Evolutionary conservation across 805 yeast species (phyloP).

Genomic region (Suhomyces vadensis): DNA sequence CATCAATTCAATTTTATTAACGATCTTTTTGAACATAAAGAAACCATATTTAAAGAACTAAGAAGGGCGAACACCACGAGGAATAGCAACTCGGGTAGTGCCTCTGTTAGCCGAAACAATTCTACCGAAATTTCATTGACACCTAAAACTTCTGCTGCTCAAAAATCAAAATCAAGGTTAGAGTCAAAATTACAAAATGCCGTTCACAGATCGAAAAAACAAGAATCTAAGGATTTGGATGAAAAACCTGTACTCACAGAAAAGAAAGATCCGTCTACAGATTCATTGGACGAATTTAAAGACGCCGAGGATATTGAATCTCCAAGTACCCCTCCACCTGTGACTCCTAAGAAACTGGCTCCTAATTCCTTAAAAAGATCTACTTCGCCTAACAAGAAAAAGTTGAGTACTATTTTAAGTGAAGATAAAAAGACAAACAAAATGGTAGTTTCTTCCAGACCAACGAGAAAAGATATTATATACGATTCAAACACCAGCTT

Average conservation of each 20-base stretch:
- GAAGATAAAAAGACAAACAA: conserved; percentile 11
- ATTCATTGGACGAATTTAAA: neutral
- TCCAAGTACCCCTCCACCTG: conserved; percentile 21
- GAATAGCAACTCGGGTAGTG: conserved; percentile 6
- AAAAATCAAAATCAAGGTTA: conserved; percentile 26
- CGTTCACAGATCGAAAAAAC: conserved; percentile 18
- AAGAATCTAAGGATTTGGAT: conserved; percentile 1
- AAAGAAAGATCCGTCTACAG: conserved; percentile 3
- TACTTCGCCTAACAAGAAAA: conserved; percentile 41
- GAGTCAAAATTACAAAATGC: conserved; percentile 30
- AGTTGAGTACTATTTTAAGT: conserved; percentile 20
- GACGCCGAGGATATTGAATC: neutral
- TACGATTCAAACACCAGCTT: conserved; percentile 12
- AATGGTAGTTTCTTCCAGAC: conserved; percentile 26
- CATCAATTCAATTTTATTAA: conserved; percentile 58
- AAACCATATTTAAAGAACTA: conserved; percentile 64
- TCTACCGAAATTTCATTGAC: neutral
- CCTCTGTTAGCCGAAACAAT: conserved; percentile 7
- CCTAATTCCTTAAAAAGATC: conserved; percentile 33
- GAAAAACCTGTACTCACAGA: neutral
- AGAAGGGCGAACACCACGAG: conserved; percentile 36
- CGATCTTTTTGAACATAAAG: conserved; percentile 63
- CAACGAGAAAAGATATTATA: conserved; percentile 28
- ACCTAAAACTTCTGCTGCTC: conserved; percentile 11
- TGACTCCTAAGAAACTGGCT: conserved; percentile 15